Base-by-base conservation (phyloP, 805 yeast genomes). In the Yarrowia porcina region DNA sequence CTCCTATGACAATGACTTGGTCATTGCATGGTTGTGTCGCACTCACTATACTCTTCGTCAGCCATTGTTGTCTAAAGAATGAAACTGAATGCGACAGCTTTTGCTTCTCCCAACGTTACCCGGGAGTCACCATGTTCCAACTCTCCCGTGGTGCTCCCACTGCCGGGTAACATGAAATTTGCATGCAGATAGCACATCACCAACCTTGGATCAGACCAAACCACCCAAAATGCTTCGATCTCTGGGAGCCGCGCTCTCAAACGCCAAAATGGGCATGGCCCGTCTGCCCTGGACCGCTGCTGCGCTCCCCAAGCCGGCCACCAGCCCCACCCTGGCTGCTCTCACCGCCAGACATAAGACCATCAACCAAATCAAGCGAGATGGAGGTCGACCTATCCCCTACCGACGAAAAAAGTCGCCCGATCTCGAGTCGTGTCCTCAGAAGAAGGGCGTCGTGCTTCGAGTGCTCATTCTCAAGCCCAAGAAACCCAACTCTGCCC, bases 401-500 rank as follows among this genome's bases (percentile, higher is more conserved):
- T 56, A 73, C 67, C 69, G 74, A 9, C 67, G 66, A 39, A 66
- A 69, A 56, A 69, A 83, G 67, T 82, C 97, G 0, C 97, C 97
- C 7, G 96, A 90, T 75, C 82, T 94, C 64, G 87, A 86, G 5
- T 74, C 75, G n/a, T 83, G 87, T 67, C 99, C 99, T 1, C 88
- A 91, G 70, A 85, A 86, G 69, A 91, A 92, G 69, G 99, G 97
- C 38, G 98, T 94, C 5, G 96, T 94, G 11, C 78, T 92, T 56
- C 83, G 97, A 73, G 96, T 94, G 30, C 89, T 93, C 94, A 90
- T 92, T 62, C 80, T 92, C 68, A 94, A 94, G 75, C 99, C 99
- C 49, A 94, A 94, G 80, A 94, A 94, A 74, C 99, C 99, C 35
- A 94, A 94, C 79, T 93, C 98, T 45, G 97, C 99, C 18, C 93